Evolutionary conservation across 306 rosid genomes (phyloP), one percentile per base, ranked within the genome.

Genomic region (Vicia villosa): DNA sequence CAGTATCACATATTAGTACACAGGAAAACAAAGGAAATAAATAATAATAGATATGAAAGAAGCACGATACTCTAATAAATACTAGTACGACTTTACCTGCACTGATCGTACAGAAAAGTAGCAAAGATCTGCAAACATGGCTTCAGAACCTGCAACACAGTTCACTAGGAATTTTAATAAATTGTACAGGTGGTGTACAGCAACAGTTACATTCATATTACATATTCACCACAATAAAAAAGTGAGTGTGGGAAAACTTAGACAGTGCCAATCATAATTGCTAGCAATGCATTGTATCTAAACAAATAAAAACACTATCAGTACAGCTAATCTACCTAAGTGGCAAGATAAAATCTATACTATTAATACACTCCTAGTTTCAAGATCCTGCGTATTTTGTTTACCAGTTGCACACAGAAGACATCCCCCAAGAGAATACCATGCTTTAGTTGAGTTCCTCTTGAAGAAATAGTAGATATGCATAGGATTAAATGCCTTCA

Each of bases 101-200:
- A 93, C 96, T 63, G 98, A 90, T 73, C 87, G 88, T 32, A 93
- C 97, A 77, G 96, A 76, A 77, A 93, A 93, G 80, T 93, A 88
- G 85, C 97, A 93, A 82, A 93, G 98, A 83, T 93, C 97, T 13
- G 97, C 98, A 72, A 93, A 93, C 97, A 93, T 93, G 69, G 98
- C 98, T 83, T 93, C 98, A 3, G 97, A 93, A 86, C 98, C 98
- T 93, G 92, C 65, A 82, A 75, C 63, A 80, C 68, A 63, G 36
- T 57, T 45, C 17, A 50, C 38, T 10, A 16, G 47, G 50, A 63
- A 58, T 64, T 20, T 20, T 63, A 67, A 63, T 72, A 36, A 75
- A 73, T 45, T 50, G 68, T 55, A 78, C 19, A 41, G 34, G n/a
- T 68, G 49, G 12, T 66, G 17, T 30, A 66, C 61, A 49, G 15